Conservation (phyloP, 179 eudicot species). For the Sideroxylon spinosum region DNA sequence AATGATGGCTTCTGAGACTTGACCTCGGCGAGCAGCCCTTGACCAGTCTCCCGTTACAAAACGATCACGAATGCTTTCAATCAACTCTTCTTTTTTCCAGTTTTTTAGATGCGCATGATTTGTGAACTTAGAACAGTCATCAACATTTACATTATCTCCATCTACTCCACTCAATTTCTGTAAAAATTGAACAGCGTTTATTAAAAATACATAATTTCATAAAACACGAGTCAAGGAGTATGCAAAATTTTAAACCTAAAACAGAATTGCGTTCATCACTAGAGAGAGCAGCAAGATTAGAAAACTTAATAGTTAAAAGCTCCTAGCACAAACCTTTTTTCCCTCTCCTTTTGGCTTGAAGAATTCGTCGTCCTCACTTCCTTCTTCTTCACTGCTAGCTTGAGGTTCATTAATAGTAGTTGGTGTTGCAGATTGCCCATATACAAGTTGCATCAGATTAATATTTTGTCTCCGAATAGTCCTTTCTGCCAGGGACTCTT, state of each 20-base stretch:
- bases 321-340: slow-evolving; percentile 52
- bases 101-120: slow-evolving; percentile 28
- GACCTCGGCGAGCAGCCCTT: slow-evolving; percentile 68
- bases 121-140: slow-evolving; percentile 70
- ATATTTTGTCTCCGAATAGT: slow-evolving; percentile 39
- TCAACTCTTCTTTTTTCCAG: slow-evolving; percentile 50
- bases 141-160: slow-evolving; percentile 40
- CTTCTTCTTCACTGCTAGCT: slow-evolving; percentile 51
- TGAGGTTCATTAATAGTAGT: slow-evolving; percentile 25
- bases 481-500: slow-evolving; percentile 63
- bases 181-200: slow-evolving; percentile 14
- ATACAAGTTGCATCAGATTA: slow-evolving; percentile 85
- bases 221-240: not conserved
- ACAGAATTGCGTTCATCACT: too few species aligned
- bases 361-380: slow-evolving; percentile 70
- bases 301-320: not conserved
- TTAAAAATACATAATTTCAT: not conserved
- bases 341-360: slow-evolving; percentile 84
- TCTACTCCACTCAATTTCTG: slow-evolving; percentile 43
- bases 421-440: slow-evolving; percentile 46
- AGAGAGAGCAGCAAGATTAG: not conserved
- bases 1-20: slow-evolving; percentile 32
- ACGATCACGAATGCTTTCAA: slow-evolving; percentile 66
- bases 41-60: slow-evolving; percentile 96
- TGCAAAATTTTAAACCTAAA: too few species aligned